A percentile compares a stretch with the other conserved stretches of the same genome.
phyloP scores from a whole-genome alignment of 805 yeast species.

The Lipomyces sp. region DNA sequence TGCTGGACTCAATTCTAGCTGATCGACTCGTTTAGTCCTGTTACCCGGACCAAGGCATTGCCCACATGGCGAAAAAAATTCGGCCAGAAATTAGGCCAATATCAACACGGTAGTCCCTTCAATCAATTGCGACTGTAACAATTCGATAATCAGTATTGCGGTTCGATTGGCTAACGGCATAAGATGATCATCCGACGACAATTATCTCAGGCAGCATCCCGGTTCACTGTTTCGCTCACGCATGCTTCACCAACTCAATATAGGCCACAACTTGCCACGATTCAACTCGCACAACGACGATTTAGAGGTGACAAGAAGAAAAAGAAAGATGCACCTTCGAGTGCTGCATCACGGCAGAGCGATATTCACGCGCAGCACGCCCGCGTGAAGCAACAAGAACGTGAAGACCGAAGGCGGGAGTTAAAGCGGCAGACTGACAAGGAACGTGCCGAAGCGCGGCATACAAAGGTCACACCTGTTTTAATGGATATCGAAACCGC shows the following conservation, averaged over 20 bases:
- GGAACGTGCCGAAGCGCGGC: conserved; percentile 48
- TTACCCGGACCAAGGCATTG: no score
- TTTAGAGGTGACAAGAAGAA: conserved; percentile 6
- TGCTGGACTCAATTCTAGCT: not conserved
- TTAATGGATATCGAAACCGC: conserved; percentile 67
- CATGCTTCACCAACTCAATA: not conserved
- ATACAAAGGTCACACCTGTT: conserved; percentile 58
- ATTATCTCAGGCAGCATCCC: not conserved
- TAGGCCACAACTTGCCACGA: conserved; percentile 1
- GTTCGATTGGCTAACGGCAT: not conserved
- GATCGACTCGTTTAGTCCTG: no score
- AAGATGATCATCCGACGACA: conserved; percentile 3
- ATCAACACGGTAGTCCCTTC: not conserved
- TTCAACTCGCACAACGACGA: conserved; percentile 2
- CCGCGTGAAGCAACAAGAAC: conserved; percentile 27
- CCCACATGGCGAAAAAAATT: not conserved
- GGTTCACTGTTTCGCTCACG: not conserved
- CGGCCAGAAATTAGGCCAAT: not conserved
- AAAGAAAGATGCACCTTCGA: not conserved
- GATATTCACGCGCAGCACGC: conserved; percentile 4
- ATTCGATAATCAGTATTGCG: not conserved
- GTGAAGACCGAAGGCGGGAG: conserved; percentile 43
- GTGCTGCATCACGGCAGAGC: conserved; percentile 2
- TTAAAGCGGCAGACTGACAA: conserved; percentile 37
- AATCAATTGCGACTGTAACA: not conserved